phyloP scores from a whole-genome alignment of 176 grass and related monocot genomes.

The Chrysopogon serrulatus region DNA sequence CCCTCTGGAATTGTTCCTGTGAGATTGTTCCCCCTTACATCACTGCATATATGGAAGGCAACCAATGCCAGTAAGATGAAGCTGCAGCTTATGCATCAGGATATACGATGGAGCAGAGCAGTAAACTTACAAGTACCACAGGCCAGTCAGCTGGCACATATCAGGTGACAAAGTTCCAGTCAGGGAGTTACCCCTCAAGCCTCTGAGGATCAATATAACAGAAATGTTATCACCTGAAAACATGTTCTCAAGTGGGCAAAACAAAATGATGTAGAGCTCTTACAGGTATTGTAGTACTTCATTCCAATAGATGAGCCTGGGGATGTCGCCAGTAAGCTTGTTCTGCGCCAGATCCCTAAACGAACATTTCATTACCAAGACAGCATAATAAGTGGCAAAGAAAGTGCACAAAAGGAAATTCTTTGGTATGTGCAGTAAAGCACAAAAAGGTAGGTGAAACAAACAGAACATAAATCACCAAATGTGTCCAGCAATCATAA shows the following conservation, averaged over 20 bases:
- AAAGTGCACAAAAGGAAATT: not conserved
- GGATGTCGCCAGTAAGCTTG: slow-evolving; percentile 84
- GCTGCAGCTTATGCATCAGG: not conserved
- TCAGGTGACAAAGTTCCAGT: slow-evolving; percentile 89
- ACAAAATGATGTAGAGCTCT: not conserved
- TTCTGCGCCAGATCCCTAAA: slow-evolving; percentile 92
- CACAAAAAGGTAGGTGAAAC: slow-evolving; percentile 14
- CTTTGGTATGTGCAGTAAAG: not conserved
- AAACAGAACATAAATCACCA: not conserved
- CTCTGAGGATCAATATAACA: slow-evolving; percentile 43
- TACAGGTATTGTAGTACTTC: slow-evolving; percentile 98
- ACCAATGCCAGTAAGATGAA: not conserved
- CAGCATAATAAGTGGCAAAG: not conserved
- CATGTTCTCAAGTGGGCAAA: not conserved
- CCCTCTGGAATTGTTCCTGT: slow-evolving; percentile 89
- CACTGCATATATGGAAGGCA: slow-evolving; percentile 45
- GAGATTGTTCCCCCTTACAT: slow-evolving; percentile 96
- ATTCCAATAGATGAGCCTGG: slow-evolving; percentile 96
- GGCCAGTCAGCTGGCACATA: slow-evolving; percentile 95
- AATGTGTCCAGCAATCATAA: slow-evolving; percentile 18
- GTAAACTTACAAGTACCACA: slow-evolving; percentile 98
- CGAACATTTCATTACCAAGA: not conserved
- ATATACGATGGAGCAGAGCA: not conserved
- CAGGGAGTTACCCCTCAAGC: slow-evolving; percentile 80
- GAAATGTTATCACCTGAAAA: not conserved